A percentile compares a stretch with the other conserved stretches of the same genome.
Evolutionary conservation across 176 grass and related monocot species (phyloP).

Genomic region (Rhynchospora breviuscula): DNA sequence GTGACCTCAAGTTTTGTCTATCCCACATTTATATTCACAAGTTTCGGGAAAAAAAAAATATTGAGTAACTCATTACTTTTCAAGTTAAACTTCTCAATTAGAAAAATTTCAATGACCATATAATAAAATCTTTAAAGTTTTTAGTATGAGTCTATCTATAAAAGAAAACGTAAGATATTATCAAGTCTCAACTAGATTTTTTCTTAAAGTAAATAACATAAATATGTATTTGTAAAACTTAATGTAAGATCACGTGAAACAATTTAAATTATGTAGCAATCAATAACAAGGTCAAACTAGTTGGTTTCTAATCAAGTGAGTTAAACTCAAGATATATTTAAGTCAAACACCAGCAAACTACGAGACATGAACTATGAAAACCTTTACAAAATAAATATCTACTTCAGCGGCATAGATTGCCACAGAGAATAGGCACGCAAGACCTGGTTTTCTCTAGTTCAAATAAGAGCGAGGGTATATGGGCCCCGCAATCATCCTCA

Average conservation of each 20-base stretch:
- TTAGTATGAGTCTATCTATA: not conserved
- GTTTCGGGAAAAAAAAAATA: not conserved
- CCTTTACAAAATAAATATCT: not conserved
- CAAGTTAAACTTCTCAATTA: not conserved
- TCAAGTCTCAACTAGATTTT: too few species aligned
- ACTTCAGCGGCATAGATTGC: not conserved
- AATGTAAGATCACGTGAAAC: not conserved
- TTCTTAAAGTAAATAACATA: not conserved
- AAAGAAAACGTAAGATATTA: not conserved
- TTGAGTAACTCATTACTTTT: not conserved
- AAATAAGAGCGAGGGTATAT: not conserved
- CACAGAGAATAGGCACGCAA: not conserved
- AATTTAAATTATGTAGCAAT: not conserved
- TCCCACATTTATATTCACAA: not conserved
- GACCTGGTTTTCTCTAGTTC: not conserved
- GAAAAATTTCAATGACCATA: not conserved
- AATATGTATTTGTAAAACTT: not conserved
- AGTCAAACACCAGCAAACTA: not conserved
- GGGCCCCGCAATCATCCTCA: conserved; percentile 4
- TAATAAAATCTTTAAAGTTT: not conserved
- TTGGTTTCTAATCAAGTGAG: too few species aligned
- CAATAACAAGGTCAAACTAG: not conserved
- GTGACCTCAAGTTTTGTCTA: not conserved
- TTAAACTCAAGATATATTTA: too few species aligned
- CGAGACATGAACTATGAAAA: not conserved